A percentile compares a stretch with the other conserved stretches of the same genome.
These are phyloP conservation scores for Pelargonium fulgidum DNA, from an alignment of 441 rosid species.

Conservation along the genomic window DNA sequence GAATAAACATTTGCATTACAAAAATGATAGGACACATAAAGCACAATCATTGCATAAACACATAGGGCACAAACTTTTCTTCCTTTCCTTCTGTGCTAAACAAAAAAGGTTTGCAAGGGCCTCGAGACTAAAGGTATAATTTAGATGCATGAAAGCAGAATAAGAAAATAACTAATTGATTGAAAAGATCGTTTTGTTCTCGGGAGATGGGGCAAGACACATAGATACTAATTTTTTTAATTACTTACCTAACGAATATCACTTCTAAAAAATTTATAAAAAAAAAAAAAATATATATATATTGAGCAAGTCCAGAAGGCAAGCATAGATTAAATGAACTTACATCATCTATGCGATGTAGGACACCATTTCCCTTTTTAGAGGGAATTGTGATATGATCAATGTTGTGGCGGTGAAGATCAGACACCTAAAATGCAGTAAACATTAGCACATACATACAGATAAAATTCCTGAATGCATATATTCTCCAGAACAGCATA, in stretches of 20 bases:
- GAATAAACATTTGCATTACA: conserved; percentile 12
- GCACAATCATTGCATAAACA: not conserved
- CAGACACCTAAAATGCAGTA: conserved; percentile 54
- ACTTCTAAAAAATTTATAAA: not conserved
- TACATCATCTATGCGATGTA: conserved; percentile 89
- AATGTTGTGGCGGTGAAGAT: conserved; percentile 96
- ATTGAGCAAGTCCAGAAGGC: not conserved
- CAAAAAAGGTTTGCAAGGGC: too few relatives aligned
- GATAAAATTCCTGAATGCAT: conserved; percentile 11
- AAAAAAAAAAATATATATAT: not conserved
- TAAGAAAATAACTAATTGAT: not conserved
- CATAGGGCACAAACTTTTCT: not conserved
- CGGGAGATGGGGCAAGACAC: not conserved
- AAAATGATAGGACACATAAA: not conserved
- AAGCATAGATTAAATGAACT: conserved; percentile 17
- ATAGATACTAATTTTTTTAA: not conserved
- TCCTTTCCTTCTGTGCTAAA: not conserved
- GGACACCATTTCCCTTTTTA: conserved; percentile 53
- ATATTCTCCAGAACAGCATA: conserved; percentile 4
- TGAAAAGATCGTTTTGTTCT: not conserved
- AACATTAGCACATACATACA: conserved; percentile 16
- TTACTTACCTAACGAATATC: not conserved
- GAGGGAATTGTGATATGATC: conserved; percentile 91
- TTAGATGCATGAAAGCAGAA: not conserved
- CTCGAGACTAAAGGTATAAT: not conserved